Conservation (phyloP, 2,329 filamentous ascomycete genomes). For the Colletotrichum trifolii region DNA sequence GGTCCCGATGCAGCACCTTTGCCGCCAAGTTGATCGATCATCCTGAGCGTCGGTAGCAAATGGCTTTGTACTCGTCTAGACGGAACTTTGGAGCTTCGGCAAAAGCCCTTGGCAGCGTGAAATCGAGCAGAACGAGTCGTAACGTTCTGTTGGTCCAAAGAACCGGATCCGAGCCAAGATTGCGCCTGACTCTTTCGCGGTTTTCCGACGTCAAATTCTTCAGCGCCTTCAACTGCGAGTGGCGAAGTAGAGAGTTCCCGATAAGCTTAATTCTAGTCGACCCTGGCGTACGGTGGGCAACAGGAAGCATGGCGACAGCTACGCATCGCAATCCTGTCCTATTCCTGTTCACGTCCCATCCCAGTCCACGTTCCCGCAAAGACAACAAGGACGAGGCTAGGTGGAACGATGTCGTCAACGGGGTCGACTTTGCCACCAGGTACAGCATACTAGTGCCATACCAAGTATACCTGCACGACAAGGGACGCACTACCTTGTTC, state of each 20-base stretch:
- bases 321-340: constrained; percentile 12
- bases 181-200: background rate
- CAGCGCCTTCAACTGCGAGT: constrained; percentile 8
- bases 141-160: background rate
- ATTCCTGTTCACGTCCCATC: background rate
- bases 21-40: constrained; percentile 31
- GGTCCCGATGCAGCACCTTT: constrained; percentile 14
- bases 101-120: constrained; percentile 8
- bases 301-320: constrained; percentile 11
- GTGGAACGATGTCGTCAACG: too few species aligned
- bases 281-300: background rate
- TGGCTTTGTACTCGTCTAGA: constrained; percentile 6
- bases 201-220: constrained; percentile 1
- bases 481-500: background rate
- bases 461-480: background rate
- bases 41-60: constrained; percentile 32
- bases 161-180: constrained; percentile 9
- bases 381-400: too few species aligned
- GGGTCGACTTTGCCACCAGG: background rate
- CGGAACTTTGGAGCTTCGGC: background rate
- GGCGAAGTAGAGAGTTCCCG: constrained; percentile 23
- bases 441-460: background rate
- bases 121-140: constrained; percentile 1
- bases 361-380: too few species aligned
- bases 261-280: constrained; percentile 6